phyloP scores from a whole-genome alignment of 768 basidiomycete genomes.

The Suillus subalutaceus region DNA sequence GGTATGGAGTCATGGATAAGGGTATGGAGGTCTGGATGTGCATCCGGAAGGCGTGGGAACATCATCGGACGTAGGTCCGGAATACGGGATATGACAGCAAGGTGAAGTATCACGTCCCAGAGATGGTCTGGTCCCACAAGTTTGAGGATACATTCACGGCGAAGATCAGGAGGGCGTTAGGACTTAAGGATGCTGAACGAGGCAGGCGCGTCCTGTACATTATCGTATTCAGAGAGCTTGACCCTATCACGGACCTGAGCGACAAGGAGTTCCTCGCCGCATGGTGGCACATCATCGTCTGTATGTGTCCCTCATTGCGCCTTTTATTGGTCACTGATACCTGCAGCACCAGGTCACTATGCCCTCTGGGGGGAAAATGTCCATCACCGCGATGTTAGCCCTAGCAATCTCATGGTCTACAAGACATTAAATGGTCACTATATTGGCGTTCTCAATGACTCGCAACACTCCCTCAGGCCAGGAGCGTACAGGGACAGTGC shows the following conservation, averaged over 20 bases:
- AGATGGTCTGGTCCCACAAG: not conserved
- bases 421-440: not conserved
- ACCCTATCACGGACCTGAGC: not conserved
- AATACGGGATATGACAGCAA: too few relatives aligned
- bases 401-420: not conserved
- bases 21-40: too few relatives aligned
- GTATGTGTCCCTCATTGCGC: not conserved
- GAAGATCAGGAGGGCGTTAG: not conserved
- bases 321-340: too few relatives aligned
- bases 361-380: not conserved
- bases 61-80: too few relatives aligned
- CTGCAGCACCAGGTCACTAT: constrained; percentile 6
- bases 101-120: not conserved
- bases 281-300: constrained; percentile 12
- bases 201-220: not conserved
- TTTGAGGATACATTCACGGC: constrained; percentile 1
- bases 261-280: not conserved
- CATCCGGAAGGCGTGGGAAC: too few relatives aligned
- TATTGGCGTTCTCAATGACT: not conserved
- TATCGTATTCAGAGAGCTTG: not conserved
- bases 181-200: not conserved
- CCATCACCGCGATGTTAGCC: not conserved
- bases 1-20: too few relatives aligned
- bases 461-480: too few relatives aligned
- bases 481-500: constrained; percentile 19